Conservation (phyloP, 495 filamentous ascomycete species). For the Stereocaulon alpinum region DNA sequence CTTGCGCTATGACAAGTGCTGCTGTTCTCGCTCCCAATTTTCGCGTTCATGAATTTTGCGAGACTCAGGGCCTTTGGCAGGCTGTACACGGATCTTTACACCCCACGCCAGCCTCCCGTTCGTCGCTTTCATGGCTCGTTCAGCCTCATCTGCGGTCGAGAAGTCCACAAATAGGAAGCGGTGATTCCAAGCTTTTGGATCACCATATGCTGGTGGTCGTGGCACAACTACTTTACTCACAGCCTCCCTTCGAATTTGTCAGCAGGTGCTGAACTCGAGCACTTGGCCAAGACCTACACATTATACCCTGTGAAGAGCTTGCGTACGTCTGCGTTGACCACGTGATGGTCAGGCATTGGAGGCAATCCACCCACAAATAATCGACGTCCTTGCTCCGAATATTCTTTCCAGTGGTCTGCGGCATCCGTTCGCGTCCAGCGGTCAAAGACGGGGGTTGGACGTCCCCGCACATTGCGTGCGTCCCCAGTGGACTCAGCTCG, state of each 20-base stretch:
- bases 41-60: constrained; percentile 9
- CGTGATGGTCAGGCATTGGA: constrained; percentile 44
- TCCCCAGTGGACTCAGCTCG: too few species aligned
- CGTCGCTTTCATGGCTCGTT: constrained; percentile 34
- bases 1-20: background rate
- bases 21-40: constrained; percentile 5
- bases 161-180: constrained; percentile 64
- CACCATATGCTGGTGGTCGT: background rate
- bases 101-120: constrained; percentile 39
- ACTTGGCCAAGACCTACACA: constrained; percentile 29
- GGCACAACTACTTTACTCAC: too few species aligned
- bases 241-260: background rate
- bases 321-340: constrained; percentile 42
- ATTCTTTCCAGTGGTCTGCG: constrained; percentile 20
- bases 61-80: constrained; percentile 1
- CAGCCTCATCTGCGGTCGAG: constrained; percentile 42
- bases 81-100: constrained; percentile 33
- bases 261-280: background rate
- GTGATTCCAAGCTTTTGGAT: constrained; percentile 30
- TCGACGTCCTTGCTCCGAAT: constrained; percentile 39
- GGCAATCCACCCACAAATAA: constrained; percentile 57
- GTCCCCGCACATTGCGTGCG: background rate
- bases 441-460: constrained; percentile 2
- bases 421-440: constrained; percentile 22
- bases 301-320: constrained; percentile 50